A percentile compares a stretch with the other conserved stretches of the same genome.
Conservation (phyloP, 2,329 filamentous ascomycete species). For the Sclerotinia minor region DNA sequence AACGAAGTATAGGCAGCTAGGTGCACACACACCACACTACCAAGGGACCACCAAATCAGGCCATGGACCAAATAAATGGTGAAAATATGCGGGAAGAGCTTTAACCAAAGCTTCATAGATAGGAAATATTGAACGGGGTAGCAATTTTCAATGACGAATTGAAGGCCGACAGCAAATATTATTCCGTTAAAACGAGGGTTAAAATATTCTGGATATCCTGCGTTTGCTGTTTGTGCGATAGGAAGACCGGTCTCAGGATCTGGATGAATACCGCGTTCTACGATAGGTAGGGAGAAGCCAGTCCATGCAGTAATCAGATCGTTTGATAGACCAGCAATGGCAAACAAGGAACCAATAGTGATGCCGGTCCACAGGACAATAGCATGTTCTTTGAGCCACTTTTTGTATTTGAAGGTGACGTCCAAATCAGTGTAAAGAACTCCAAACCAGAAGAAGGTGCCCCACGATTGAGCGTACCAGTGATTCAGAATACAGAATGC, state of each 20-base stretch:
- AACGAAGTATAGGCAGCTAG: constrained; percentile 29
- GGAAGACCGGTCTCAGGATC: constrained; percentile 44
- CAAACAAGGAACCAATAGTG: constrained; percentile 39
- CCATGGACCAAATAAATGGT: constrained; percentile 52
- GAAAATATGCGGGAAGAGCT: constrained; percentile 51
- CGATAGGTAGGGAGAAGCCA: constrained; percentile 33
- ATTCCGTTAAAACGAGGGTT: constrained; percentile 47
- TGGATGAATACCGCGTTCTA: constrained; percentile 48
- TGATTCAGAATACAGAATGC: constrained; percentile 46
- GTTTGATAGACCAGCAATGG: constrained; percentile 25
- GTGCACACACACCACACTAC: constrained; percentile 33
- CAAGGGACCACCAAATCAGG: constrained; percentile 41
- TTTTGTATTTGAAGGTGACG: constrained; percentile 48
- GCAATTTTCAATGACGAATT: constrained; percentile 43
- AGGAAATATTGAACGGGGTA: constrained; percentile 46
- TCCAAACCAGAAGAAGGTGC: constrained; percentile 48
- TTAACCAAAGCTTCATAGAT: constrained; percentile 44
- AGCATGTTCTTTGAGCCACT: constrained; percentile 43
- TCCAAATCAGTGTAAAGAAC: constrained; percentile 49
- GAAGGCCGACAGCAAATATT: constrained; percentile 43
- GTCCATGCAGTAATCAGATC: constrained; percentile 28
- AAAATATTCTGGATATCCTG: constrained; percentile 48
- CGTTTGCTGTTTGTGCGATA: constrained; percentile 41
- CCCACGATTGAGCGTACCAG: constrained; percentile 51
- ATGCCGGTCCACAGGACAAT: constrained; percentile 44